phyloP scores from a whole-genome alignment of 1,139 yeast species.

The Yamadazyma pseudoaaseri region DNA sequence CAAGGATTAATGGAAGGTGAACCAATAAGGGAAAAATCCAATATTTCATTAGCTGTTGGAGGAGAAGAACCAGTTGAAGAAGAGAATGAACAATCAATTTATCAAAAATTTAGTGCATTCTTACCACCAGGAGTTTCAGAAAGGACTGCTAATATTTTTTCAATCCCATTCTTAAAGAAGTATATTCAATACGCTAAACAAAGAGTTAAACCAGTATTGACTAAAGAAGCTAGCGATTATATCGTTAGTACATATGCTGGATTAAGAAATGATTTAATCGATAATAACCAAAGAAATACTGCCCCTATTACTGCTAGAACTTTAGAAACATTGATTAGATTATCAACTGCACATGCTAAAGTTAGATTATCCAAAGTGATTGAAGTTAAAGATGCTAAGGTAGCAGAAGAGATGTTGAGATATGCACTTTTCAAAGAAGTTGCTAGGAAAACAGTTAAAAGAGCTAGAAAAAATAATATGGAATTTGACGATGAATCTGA shows the following conservation, averaged over 20 bases:
- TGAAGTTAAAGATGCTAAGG: constrained; percentile 75
- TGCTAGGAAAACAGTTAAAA: constrained; percentile 34
- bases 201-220: constrained; percentile 78
- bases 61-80: constrained; percentile 56
- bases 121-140: constrained; percentile 72
- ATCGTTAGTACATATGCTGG: constrained; percentile 80
- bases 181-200: constrained; percentile 93
- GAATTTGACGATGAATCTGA: constrained; percentile 9
- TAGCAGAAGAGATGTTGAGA: constrained; percentile 82
- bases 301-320: constrained; percentile 99
- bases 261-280: constrained; percentile 77
- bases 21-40: constrained; percentile 79
- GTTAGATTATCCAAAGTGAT: constrained; percentile 78
- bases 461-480: constrained; percentile 25
- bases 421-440: constrained; percentile 85
- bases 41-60: constrained; percentile 78
- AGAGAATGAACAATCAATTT: constrained; percentile 57
- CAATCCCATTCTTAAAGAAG: constrained; percentile 85
- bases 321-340: constrained; percentile 90
- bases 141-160: constrained; percentile 63
- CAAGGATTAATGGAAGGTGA: constrained; percentile 92
- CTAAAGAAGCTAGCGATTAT: constrained; percentile 75
- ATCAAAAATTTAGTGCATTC: constrained; percentile 79
- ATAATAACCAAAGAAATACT: constrained; percentile 73
- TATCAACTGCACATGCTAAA: constrained; percentile 96